Base-by-base conservation (phyloP, 768 basidiomycete species). In the Cyclocybe aegerita region DNA sequence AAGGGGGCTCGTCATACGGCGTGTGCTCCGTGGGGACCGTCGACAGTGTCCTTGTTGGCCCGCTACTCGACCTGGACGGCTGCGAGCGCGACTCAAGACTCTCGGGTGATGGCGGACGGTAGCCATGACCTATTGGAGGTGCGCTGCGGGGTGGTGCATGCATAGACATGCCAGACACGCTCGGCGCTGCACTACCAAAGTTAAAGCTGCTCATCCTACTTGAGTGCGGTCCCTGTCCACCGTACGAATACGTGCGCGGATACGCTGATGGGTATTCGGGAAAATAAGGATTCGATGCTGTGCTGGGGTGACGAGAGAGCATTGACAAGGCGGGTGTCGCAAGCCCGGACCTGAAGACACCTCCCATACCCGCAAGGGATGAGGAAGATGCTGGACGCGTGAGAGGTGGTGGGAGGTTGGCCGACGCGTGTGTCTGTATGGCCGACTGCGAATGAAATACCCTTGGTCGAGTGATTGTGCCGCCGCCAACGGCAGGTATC, bases 401-500 rank as follows among this genome's bases (percentile, higher is more conserved):
- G 61, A 17, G 61, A 56, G 36, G 63, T 35, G 16, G 57, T 48
- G 42, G 60, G 61, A 54, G 56, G 69, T 30, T 56, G 60, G 33
- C 57, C 58, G 42, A 48, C 59, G 12, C 59, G 33, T 52, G 57
- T 48, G 55, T 56, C 51, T 83, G 78, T 29, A 89, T 85, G 62
- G 81, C 81, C 0, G 89, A 90, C 60, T 95, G 93, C 0, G 91
- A 84, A 64, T 95, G 95, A 55, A 83, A 84, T 31, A 95, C 79
- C 4, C 93, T 76, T 0, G 95, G 95, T 10, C 92, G 83, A 8
- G 87, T 88, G 57, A 97, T 81, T 0, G 81, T 85, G 0, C 94
- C 94, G 10, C 93, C 93, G 12, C 95, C 94, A 4, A 97, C 88
- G 2, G 95, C 94, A 9, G 94, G 92, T 33, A 94, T 83, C 1